Percentiles rank a stretch among this genome's conserved stretches.
Conservation (phyloP, 352 stramenopile species). For the Phytophthora tubulina region DNA sequence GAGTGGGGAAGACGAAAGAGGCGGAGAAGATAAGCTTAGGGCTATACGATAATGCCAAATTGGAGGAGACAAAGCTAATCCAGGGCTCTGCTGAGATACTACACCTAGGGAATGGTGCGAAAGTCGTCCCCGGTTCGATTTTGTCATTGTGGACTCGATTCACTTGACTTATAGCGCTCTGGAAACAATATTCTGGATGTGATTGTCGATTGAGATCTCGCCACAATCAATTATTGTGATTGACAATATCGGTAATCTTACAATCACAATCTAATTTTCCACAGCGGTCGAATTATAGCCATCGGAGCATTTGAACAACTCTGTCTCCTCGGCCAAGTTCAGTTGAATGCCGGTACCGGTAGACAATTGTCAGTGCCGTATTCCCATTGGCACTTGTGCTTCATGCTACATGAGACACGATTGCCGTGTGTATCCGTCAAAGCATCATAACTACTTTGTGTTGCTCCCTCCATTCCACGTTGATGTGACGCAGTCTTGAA, state of each 20-base stretch:
- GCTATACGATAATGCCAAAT: not conserved
- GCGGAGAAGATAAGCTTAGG: not conserved
- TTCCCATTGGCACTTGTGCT: too few species aligned
- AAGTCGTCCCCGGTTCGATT: not conserved
- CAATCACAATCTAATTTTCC: conserved; percentile 18
- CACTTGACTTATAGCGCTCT: not conserved
- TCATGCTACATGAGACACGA: too few species aligned
- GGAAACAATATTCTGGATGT: not conserved
- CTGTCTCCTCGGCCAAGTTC: too few species aligned
- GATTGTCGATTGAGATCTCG: not conserved
- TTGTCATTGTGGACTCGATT: not conserved
- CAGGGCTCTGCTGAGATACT: too few species aligned
- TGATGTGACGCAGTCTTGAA: too few species aligned
- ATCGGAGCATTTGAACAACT: too few species aligned
- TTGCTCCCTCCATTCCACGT: too few species aligned
- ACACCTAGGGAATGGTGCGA: not conserved
- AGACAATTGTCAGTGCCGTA: too few species aligned
- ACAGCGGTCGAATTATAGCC: too few species aligned
- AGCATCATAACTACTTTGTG: too few species aligned
- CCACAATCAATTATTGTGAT: conserved; percentile 21
- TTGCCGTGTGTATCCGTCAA: too few species aligned
- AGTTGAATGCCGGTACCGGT: too few species aligned
- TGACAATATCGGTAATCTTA: conserved; percentile 19
- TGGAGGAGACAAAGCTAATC: not conserved
- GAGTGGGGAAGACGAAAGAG: not conserved